Percentiles rank a stretch among this genome's conserved stretches.
These are phyloP conservation scores for Domatiomyces catenatus DNA, from an alignment of 2,329 filamentous ascomycete genomes.

Conservation along the genomic window DNA sequence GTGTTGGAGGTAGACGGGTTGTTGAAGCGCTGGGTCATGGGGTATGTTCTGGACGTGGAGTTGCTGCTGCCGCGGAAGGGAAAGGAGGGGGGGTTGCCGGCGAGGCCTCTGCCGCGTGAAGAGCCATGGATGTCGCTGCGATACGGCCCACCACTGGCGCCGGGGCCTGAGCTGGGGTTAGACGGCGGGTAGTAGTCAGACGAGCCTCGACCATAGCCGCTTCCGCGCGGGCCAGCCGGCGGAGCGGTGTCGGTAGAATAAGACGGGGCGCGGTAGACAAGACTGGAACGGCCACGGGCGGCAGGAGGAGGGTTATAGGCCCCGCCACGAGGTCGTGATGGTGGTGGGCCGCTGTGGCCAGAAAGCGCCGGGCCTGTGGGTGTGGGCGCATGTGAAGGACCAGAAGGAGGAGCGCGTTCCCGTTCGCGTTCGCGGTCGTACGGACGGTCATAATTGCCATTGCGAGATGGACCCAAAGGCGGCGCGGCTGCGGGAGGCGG, in stretches of 20 bases:
- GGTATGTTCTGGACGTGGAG: slow-evolving; percentile 22
- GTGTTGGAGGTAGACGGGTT: slow-evolving; percentile 15
- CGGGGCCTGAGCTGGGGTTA: too few relatives aligned
- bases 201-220: slow-evolving; percentile 1
- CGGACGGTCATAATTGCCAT: slow-evolving; percentile 5
- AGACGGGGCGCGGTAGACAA: slow-evolving; percentile 17
- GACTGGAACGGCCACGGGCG: slow-evolving; percentile 17
- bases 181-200: background rate
- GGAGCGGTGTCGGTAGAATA: slow-evolving; percentile 2
- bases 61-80: slow-evolving; percentile 24
- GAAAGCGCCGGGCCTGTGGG: slow-evolving; percentile 27
- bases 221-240: slow-evolving; percentile 5
- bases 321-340: slow-evolving; percentile 32
- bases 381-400: slow-evolving; percentile 21
- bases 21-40: slow-evolving; percentile 26
- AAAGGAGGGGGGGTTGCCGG: slow-evolving; percentile 21
- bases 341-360: slow-evolving; percentile 24
- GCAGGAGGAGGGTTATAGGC: slow-evolving; percentile 22
- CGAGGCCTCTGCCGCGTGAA: slow-evolving; percentile 1
- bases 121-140: slow-evolving; percentile 1
- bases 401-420: slow-evolving; percentile 18
- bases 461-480: slow-evolving; percentile 18
- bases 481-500: slow-evolving; percentile 13
- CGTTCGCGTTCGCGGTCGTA: too few relatives aligned
- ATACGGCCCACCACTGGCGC: background rate